Conservation (phyloP, 305 asterid genomes). For the Euphrasia arctica region DNA sequence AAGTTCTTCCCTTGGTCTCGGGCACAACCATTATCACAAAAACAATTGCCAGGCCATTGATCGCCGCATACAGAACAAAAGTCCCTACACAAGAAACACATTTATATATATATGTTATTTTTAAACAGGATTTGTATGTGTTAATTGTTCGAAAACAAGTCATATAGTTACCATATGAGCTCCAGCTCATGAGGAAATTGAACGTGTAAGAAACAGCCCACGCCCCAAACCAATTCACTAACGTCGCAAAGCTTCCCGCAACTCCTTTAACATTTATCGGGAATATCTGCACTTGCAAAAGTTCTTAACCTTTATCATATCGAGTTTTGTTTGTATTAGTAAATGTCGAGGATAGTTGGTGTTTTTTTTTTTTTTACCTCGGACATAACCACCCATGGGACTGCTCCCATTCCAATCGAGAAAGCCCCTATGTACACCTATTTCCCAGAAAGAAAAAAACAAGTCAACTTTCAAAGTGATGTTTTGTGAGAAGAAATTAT, state of each 20-base stretch:
- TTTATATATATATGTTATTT: background rate
- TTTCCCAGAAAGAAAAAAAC: background rate
- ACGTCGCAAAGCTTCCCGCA: slow-evolving; percentile 91
- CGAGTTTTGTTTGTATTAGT: background rate
- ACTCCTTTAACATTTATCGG: slow-evolving; percentile 94
- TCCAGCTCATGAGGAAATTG: slow-evolving; percentile 91
- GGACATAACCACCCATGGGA: slow-evolving; percentile 99
- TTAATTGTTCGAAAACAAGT: background rate
- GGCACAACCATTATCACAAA: slow-evolving; percentile 84
- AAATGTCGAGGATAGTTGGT: no score
- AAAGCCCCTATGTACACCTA: slow-evolving; percentile 89
- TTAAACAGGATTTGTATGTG: background rate
- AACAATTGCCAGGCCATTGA: slow-evolving; percentile 61
- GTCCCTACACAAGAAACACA: slow-evolving; percentile 57
- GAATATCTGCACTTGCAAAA: slow-evolving; percentile 49
- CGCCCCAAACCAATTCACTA: slow-evolving; percentile 95
- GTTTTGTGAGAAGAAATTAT: background rate
- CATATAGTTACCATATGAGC: slow-evolving; percentile 58
- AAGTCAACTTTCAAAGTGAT: background rate
- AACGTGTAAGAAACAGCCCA: slow-evolving; percentile 93
- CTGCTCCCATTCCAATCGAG: slow-evolving; percentile 97
- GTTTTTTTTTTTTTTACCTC: slow-evolving; percentile 50
- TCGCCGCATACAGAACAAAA: slow-evolving; percentile 67
- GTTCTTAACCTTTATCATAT: background rate
- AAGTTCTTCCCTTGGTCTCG: slow-evolving; percentile 89